A percentile compares a stretch with the other conserved stretches of the same genome.
These are phyloP conservation scores for Quercus suber DNA, from an alignment of 306 rosid genomes.

Conservation along the genomic window DNA sequence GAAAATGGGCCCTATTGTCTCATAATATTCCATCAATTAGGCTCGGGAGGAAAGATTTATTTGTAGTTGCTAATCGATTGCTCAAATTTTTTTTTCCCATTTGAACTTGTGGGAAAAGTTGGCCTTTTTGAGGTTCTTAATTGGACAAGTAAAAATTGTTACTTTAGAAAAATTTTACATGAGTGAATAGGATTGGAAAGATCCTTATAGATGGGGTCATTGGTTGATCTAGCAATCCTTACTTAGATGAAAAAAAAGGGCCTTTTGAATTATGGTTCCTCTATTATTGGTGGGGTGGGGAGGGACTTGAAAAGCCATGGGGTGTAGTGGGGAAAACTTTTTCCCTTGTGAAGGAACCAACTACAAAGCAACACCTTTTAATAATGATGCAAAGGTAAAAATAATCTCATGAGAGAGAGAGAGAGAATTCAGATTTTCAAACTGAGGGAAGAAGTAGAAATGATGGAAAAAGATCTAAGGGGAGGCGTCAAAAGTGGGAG, in stretches of 20 bases:
- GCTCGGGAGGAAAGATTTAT: conserved; percentile 39
- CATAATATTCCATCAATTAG: conserved; percentile 69
- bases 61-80: conserved; percentile 22
- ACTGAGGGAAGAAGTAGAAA: conserved; percentile 34
- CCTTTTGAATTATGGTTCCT: conserved; percentile 41
- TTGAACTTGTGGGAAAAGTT: conserved; percentile 28
- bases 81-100: neutral
- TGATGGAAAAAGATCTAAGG: conserved; percentile 26
- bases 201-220: conserved; percentile 35
- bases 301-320: conserved; percentile 37
- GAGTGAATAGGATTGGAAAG: conserved; percentile 1
- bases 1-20: conserved; percentile 65
- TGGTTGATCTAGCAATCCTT: conserved; percentile 28
- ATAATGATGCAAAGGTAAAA: conserved; percentile 47
- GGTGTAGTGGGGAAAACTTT: conserved; percentile 39
- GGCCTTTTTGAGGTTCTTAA: conserved; percentile 24
- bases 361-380: conserved; percentile 63
- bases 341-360: conserved; percentile 61
- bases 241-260: conserved; percentile 28
- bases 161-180: neutral
- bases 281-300: conserved; percentile 53
- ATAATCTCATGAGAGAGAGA: conserved; percentile 23
- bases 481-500: conserved; percentile 20
- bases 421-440: conserved; percentile 30
- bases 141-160: conserved; percentile 18